These are phyloP conservation scores for Perkinsus olseni DNA, from an alignment of 169 alveolate species.

Conservation along the genomic window DNA sequence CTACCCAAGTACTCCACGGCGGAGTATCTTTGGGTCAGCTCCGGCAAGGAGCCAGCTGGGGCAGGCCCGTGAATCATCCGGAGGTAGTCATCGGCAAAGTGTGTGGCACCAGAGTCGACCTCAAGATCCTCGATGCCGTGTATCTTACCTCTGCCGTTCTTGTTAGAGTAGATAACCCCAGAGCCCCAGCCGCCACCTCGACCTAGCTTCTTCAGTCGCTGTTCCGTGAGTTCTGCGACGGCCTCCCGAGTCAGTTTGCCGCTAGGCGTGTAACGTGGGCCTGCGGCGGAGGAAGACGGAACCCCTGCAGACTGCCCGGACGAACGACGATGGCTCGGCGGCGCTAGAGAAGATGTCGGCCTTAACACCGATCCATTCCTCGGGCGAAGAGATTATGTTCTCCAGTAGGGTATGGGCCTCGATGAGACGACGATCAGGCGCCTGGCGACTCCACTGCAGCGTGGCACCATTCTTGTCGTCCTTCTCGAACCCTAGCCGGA, in stretches of 20 bases:
- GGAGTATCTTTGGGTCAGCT: neutral
- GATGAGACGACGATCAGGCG: neutral
- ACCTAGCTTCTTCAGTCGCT: neutral
- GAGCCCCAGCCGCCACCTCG: neutral
- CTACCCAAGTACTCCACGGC: constrained; percentile 36
- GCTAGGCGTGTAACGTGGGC: neutral
- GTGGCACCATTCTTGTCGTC: neutral
- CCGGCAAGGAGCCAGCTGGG: neutral
- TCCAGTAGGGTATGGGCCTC: neutral
- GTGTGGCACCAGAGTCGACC: neutral
- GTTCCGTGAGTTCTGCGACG: neutral
- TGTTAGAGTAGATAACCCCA: neutral
- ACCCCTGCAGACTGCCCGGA: neutral
- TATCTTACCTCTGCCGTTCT: neutral
- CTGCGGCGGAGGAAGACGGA: neutral
- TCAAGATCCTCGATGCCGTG: neutral
- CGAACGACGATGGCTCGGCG: neutral
- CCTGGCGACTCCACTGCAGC: neutral
- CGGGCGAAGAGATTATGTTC: neutral
- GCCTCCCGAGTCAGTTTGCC: neutral
- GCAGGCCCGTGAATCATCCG: neutral
- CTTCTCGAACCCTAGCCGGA: neutral
- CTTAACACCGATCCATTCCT: neutral
- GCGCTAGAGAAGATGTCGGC: neutral
- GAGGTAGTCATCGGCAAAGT: neutral